Evolutionary conservation across 176 grass and related monocot species (phyloP).

Genomic region (Phyllostachys edulis): DNA sequence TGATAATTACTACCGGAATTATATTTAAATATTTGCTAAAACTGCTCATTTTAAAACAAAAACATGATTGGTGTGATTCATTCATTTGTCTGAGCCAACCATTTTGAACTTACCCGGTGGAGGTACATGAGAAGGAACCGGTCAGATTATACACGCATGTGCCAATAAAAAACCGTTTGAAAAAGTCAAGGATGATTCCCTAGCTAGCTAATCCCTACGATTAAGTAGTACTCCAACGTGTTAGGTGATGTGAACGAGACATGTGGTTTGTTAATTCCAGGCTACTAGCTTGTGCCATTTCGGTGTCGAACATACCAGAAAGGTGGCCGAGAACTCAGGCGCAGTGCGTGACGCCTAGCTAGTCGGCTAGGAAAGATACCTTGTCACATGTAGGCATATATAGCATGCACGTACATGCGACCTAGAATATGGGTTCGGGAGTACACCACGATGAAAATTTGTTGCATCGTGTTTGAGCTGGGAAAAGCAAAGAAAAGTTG

Average conservation of each 20-base stretch:
- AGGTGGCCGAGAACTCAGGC: neutral
- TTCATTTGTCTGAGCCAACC: neutral
- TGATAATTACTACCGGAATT: too few relatives aligned
- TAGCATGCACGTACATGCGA: too few relatives aligned
- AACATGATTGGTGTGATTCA: neutral
- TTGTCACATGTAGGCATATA: neutral
- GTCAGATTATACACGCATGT: neutral
- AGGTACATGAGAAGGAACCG: neutral
- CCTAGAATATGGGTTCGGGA: too few relatives aligned
- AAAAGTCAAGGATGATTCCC: neutral
- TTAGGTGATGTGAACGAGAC: neutral
- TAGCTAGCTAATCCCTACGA: neutral
- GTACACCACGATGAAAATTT: too few relatives aligned
- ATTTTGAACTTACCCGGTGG: neutral
- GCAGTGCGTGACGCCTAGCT: neutral
- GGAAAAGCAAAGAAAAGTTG: too few relatives aligned
- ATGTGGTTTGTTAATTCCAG: neutral
- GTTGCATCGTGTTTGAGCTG: too few relatives aligned
- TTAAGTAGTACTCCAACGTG: slow-evolving; percentile 7
- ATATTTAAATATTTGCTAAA: too few relatives aligned
- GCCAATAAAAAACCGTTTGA: neutral
- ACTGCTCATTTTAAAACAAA: too few relatives aligned
- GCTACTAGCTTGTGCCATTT: neutral
- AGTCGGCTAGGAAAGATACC: neutral
- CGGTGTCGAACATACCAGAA: neutral